Conservation (phyloP, 1,284 basidiomycete species). For the Paramarasmius palmivorus region DNA sequence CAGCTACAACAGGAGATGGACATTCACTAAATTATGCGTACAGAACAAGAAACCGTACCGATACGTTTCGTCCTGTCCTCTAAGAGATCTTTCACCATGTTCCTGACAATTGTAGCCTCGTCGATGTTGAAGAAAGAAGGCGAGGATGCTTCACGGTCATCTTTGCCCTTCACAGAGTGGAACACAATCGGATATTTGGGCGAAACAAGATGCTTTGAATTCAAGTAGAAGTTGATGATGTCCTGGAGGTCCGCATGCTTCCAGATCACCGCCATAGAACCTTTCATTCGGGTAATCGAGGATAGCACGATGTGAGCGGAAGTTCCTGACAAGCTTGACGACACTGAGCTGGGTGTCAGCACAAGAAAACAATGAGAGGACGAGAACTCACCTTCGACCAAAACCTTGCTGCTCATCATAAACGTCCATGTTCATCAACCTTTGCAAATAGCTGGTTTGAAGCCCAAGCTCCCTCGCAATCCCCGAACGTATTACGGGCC, state of each 20-base stretch:
- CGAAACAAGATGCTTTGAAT: conserved; percentile 41
- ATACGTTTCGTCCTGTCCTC: conserved; percentile 27
- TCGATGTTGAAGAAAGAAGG: conserved; percentile 69
- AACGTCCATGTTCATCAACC: conserved; percentile 50
- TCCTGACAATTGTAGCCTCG: conserved; percentile 54
- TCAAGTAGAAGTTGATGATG: conserved; percentile 26
- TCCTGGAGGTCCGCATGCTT: conserved; percentile 38
- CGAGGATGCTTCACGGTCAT: conserved; percentile 58
- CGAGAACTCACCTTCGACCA: conserved; percentile 40
- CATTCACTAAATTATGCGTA: background rate
- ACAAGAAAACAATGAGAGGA: background rate
- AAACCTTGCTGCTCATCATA: conserved; percentile 43
- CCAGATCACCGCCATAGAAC: conserved; percentile 58
- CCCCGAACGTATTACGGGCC: conserved; percentile 56
- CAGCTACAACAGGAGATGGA: conserved; percentile 9
- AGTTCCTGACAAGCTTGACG: conserved; percentile 61
- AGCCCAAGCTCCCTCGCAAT: conserved; percentile 51
- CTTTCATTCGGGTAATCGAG: conserved; percentile 53
- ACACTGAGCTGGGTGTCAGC: conserved; percentile 39
- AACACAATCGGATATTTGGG: conserved; percentile 60
- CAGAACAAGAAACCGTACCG: conserved; percentile 14
- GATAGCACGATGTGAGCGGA: conserved; percentile 57
- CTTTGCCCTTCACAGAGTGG: conserved; percentile 57
- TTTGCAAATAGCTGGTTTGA: conserved; percentile 56
- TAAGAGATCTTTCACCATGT: conserved; percentile 27